These are phyloP conservation scores for Urochloa ruziziensis DNA, from an alignment of 176 grass and related monocot species.

Conservation along the genomic window DNA sequence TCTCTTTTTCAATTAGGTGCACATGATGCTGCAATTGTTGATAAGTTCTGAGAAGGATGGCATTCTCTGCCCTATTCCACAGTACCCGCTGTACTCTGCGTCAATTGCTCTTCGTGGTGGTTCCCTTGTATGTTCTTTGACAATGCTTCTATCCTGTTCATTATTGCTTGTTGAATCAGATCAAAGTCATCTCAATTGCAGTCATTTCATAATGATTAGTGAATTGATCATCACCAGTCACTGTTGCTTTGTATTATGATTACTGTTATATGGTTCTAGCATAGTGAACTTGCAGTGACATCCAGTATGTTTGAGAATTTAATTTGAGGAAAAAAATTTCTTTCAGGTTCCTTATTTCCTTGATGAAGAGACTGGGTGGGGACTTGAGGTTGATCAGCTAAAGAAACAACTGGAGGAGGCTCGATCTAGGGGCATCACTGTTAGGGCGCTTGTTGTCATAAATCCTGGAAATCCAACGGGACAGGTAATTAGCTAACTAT, in stretches of 20 bases:
- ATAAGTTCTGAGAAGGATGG: constrained; percentile 94
- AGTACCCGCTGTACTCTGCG: constrained; percentile 94
- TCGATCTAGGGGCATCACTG: constrained; percentile 85
- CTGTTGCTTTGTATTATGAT: background rate
- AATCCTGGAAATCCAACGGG: constrained; percentile 97
- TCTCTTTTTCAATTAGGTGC: constrained; percentile 81
- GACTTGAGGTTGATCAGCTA: constrained; percentile 73
- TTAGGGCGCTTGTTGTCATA: constrained; percentile 84
- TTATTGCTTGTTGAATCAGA: background rate
- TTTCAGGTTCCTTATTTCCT: constrained; percentile 91
- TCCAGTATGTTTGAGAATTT: constrained; percentile 2
- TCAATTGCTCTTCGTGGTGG: constrained; percentile 94
- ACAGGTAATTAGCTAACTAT: constrained; percentile 52
- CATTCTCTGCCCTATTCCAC: constrained; percentile 94
- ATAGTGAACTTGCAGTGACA: background rate
- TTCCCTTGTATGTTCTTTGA: constrained; percentile 80
- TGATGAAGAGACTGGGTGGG: constrained; percentile 77
- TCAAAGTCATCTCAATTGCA: background rate
- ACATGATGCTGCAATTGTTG: constrained; percentile 98
- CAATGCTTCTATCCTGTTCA: constrained; percentile 11
- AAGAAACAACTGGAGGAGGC: constrained; percentile 83
- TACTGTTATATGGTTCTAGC: background rate
- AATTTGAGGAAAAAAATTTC: constrained; percentile 25
- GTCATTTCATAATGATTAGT: constrained; percentile 19
- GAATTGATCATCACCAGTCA: background rate